These are phyloP conservation scores for Ganoderma leucocontextum DNA, from an alignment of 1,284 basidiomycete species.

Conservation along the genomic window DNA sequence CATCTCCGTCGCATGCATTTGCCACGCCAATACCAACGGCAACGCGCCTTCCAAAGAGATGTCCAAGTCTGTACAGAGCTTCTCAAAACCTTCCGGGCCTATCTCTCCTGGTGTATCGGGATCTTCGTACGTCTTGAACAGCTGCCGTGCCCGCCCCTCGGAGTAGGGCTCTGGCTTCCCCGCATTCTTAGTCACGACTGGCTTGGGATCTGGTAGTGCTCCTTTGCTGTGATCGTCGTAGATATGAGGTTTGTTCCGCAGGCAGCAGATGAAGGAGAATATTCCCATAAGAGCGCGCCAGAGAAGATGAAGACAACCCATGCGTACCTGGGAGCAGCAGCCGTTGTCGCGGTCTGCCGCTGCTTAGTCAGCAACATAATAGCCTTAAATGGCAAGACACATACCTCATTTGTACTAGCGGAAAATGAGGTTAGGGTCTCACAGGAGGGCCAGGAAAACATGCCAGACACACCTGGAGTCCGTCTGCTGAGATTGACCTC, in stretches of 20 bases:
- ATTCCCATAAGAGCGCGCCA: conserved; percentile 32
- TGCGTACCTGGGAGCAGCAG: conserved; percentile 23
- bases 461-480: conserved; percentile 8
- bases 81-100: conserved; percentile 73
- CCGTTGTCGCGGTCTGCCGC: conserved; percentile 18
- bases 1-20: conserved; percentile 72
- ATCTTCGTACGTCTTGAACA: conserved; percentile 75
- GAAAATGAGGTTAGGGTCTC: conserved; percentile 30
- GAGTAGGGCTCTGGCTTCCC: conserved; percentile 55
- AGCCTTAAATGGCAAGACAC: conserved; percentile 21
- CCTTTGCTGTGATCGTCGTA: conserved; percentile 23
- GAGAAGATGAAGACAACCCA: conserved; percentile 11
- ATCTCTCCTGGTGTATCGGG: conserved; percentile 63
- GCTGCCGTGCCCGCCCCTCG: conserved; percentile 52
- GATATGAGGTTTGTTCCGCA: conserved; percentile 22
- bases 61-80: conserved; percentile 67
- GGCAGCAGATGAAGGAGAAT: conserved; percentile 35
- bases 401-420: conserved; percentile 33
- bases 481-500: conserved; percentile 15
- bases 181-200: conserved; percentile 31
- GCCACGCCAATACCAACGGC: conserved; percentile 79
- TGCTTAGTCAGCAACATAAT: conserved; percentile 32
- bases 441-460: neutral
- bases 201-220: conserved; percentile 13
- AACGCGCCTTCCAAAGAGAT: conserved; percentile 74